Base-by-base conservation (phyloP, 2,329 filamentous ascomycete genomes). In the Trichoderma cornu-damae region DNA sequence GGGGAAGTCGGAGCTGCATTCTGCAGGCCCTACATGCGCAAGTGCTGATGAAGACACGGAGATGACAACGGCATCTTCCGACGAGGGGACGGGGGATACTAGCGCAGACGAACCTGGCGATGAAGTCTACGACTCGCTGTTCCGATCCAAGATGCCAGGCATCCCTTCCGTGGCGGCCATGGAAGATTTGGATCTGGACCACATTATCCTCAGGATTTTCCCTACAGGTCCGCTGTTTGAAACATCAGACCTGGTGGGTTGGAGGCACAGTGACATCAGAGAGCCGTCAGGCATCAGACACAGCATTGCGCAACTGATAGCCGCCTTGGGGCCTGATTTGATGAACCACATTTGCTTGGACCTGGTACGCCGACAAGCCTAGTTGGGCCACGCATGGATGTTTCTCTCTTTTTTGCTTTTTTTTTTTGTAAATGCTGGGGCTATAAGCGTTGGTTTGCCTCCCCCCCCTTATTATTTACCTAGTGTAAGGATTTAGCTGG, bases 141-240 rank as follows among this genome's bases (percentile, higher is more conserved):
- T 90, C 59, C 68, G 74, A 1, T 77, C 85, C 47, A 76, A 79
- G 46, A 86, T 91, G 77, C 88, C 88, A 0, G 88, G 88, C 0
- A 77, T 89, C 37, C 76, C 83, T 42, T 76, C 81, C 0, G 66
- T 80, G 2, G 71, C 77, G 0, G 74, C 85, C 38, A 74, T 90
- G 57, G 66, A 73, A 8, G 63, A 73, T 2, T 69, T 85, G 48
- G 76, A 87, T 57, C 73, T 90, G 37, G 84, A 84, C 60, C 70
- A 77, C 9, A 79, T 89, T 54, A 75, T 76, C 3, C 71, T 90
- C 37, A 75, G 74, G 18, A 73, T 85, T 6, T 72, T 75, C 46
- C 63, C 66, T 2, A 63, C 64, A 1, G 65, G 69, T 0, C 62
- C 68, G 3, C 65, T 77, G 32, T 78, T 78, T 59, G 68, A 73